Evolutionary conservation across 2,329 filamentous ascomycete genomes (phyloP).

Genomic region (Diaporthe sp.): DNA sequence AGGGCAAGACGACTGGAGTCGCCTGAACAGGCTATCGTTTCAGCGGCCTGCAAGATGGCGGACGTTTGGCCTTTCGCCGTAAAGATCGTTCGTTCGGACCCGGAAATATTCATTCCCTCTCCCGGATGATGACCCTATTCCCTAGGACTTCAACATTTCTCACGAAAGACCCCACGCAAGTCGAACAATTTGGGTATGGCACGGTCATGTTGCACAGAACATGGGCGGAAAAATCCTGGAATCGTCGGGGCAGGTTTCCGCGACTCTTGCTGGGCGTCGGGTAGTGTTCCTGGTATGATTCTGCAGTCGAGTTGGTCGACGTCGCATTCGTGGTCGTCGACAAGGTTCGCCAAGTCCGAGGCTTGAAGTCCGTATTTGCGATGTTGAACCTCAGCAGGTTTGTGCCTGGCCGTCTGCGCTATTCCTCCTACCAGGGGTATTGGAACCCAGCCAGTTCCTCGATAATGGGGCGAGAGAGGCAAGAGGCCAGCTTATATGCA

Average conservation of each 20-base stretch:
- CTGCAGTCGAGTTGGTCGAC: not conserved
- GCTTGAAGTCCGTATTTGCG: not conserved
- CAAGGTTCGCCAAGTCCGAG: conserved; percentile 28
- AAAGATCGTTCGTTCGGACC: conserved; percentile 17
- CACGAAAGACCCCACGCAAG: not conserved
- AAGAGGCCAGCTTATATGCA: conserved; percentile 31
- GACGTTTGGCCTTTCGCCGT: conserved; percentile 28
- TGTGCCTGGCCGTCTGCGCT: not conserved
- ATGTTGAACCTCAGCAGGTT: conserved; percentile 16
- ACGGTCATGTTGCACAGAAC: not conserved
- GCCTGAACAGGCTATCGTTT: conserved; percentile 26
- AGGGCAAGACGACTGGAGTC: conserved; percentile 10
- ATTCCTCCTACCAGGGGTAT: not conserved
- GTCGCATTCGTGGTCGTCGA: conserved; percentile 5
- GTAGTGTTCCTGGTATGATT: not conserved
- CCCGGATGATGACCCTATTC: not conserved
- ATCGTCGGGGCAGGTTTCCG: not conserved
- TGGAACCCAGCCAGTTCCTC: not conserved
- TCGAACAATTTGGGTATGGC: not conserved
- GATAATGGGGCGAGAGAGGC: not conserved
- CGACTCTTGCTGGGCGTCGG: not conserved
- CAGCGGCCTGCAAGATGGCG: conserved; percentile 7
- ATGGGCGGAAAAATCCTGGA: not conserved
- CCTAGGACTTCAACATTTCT: not conserved
- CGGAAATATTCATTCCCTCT: conserved; percentile 2